These are phyloP conservation scores for Solanum piurae DNA, from an alignment of 257 asterid genomes.

Conservation along the genomic window DNA sequence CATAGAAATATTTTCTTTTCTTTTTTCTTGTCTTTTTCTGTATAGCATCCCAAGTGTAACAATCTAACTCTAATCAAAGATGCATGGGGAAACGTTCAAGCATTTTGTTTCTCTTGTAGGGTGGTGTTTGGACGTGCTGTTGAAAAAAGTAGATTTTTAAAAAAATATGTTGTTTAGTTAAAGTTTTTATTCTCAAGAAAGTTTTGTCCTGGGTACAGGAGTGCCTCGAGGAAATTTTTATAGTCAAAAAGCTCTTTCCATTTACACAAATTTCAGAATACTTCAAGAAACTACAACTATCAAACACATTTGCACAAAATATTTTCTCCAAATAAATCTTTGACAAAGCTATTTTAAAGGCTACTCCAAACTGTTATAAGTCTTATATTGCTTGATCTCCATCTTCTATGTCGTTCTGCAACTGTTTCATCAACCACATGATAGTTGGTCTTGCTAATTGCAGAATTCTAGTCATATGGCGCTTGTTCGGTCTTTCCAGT, in stretches of 20 bases:
- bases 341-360: background rate
- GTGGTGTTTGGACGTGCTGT: background rate
- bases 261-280: background rate
- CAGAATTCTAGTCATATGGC: conserved; percentile 38
- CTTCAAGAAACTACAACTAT: background rate
- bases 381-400: background rate
- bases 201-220: background rate
- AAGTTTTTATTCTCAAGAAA: background rate
- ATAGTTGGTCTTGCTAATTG: background rate
- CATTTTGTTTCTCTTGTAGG: background rate
- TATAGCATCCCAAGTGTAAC: background rate
- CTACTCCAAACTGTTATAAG: background rate
- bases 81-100: background rate
- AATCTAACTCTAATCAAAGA: background rate
- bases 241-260: background rate
- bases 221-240: background rate
- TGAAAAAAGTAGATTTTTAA: background rate
- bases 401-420: background rate
- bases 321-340: background rate
- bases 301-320: background rate
- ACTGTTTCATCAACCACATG: background rate
- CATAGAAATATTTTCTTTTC: background rate
- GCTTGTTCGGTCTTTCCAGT: conserved; percentile 37
- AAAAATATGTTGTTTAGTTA: background rate
- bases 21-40: background rate